These are phyloP conservation scores for Chytriomyces sp. DNA, from an alignment of 192 early-diverging fungal species.

Conservation along the genomic window DNA sequence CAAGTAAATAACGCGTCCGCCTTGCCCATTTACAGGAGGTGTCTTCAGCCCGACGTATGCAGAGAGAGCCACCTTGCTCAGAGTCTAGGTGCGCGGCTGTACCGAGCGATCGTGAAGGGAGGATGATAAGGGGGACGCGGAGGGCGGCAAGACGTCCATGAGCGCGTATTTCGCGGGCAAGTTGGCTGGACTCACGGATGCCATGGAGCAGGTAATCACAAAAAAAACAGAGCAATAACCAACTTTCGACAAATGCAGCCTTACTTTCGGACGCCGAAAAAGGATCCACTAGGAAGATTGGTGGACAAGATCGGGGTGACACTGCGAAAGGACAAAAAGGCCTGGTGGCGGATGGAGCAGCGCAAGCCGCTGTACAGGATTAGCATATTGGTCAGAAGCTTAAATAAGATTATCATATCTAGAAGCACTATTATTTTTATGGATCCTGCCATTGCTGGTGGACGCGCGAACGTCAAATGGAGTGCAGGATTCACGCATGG, in stretches of 20 bases:
- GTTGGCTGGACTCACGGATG: constrained; percentile 8
- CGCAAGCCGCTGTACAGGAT: constrained; percentile 16
- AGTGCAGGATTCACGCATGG: background rate
- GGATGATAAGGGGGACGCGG: background rate
- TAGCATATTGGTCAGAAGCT: too few relatives aligned
- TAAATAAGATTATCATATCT: too few relatives aligned
- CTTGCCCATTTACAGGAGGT: background rate
- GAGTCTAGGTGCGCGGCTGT: background rate
- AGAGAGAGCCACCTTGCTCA: background rate
- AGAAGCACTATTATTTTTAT: too few relatives aligned
- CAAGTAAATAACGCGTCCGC: too few relatives aligned
- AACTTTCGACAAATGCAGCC: constrained; percentile 2
- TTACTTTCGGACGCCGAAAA: constrained; percentile 16
- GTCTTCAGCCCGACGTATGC: constrained; percentile 13
- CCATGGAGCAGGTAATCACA: background rate
- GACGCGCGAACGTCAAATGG: constrained; percentile 9
- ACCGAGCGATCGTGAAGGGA: background rate
- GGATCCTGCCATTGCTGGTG: background rate
- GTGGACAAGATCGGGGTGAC: constrained; percentile 8
- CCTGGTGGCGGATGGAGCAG: background rate
- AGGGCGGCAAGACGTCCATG: constrained; percentile 14
- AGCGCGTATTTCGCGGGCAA: constrained; percentile 20
- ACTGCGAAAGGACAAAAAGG: background rate
- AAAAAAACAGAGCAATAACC: background rate
- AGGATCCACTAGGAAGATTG: constrained; percentile 1